phyloP scores from a whole-genome alignment of 2,329 filamentous ascomycete species.

The Claviceps paspali region DNA sequence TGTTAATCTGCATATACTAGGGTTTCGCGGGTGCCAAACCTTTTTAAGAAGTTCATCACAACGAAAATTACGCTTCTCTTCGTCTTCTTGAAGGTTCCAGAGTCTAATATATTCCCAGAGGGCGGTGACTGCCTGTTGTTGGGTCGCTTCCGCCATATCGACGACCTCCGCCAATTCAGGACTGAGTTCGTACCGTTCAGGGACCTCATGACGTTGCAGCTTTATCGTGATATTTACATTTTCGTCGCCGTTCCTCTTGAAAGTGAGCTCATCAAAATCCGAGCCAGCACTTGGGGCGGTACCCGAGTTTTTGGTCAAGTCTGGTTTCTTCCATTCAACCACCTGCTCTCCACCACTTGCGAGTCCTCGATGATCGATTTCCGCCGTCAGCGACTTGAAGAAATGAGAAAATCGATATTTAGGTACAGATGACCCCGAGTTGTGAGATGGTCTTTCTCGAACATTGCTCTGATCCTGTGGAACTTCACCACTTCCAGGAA shows the following conservation, averaged over 20 bases:
- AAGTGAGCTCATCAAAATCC: slow-evolving; percentile 83
- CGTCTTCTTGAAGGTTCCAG: slow-evolving; percentile 78
- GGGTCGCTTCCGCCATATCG: slow-evolving; percentile 74
- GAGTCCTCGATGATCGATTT: slow-evolving; percentile 50
- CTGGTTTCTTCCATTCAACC: slow-evolving; percentile 82
- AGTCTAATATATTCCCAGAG: slow-evolving; percentile 91
- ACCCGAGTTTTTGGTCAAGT: slow-evolving; percentile 29
- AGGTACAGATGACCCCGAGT: slow-evolving; percentile 10
- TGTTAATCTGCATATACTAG: background rate
- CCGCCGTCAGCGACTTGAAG: slow-evolving; percentile 65
- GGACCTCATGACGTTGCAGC: slow-evolving; percentile 67
- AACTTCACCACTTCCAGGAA: background rate
- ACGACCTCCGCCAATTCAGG: slow-evolving; percentile 68
- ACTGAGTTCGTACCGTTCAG: slow-evolving; percentile 70
- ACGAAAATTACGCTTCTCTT: slow-evolving; percentile 83
- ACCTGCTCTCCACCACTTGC: slow-evolving; percentile 38
- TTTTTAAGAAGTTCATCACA: slow-evolving; percentile 72
- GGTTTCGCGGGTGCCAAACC: slow-evolving; percentile 30
- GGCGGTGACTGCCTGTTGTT: slow-evolving; percentile 75
- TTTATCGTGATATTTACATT: slow-evolving; percentile 86
- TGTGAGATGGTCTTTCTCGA: slow-evolving; percentile 26
- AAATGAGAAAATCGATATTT: slow-evolving; percentile 57
- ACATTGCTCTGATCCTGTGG: slow-evolving; percentile 24
- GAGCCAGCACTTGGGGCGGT: slow-evolving; percentile 37
- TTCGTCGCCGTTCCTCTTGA: slow-evolving; percentile 83